phyloP scores from a whole-genome alignment of 495 filamentous ascomycete species.

The Thozetella sp. region DNA sequence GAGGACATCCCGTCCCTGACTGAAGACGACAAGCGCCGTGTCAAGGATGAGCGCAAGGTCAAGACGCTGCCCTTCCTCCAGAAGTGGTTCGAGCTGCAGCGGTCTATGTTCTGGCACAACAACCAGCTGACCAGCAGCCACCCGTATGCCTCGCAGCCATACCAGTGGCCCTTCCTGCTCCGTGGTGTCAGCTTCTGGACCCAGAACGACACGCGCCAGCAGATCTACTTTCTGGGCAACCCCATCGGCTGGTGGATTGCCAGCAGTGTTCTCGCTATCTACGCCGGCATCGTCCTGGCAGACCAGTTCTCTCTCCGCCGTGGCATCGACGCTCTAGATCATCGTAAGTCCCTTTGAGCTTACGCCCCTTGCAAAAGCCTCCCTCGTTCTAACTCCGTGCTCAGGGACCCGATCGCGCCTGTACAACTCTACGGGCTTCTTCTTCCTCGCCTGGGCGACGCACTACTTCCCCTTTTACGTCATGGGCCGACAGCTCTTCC shows the following conservation, averaged over 20 bases:
- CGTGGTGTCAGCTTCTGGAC: slow-evolving; percentile 99
- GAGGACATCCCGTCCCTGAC: slow-evolving; percentile 86
- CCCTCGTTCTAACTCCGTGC: slow-evolving; percentile 15
- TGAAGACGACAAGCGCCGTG: slow-evolving; percentile 65
- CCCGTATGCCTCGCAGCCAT: slow-evolving; percentile 92
- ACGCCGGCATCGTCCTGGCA: slow-evolving; percentile 87
- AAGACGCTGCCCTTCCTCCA: slow-evolving; percentile 85
- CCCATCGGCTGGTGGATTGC: slow-evolving; percentile 98
- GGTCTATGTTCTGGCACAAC: slow-evolving; percentile 99
- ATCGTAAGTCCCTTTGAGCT: slow-evolving; percentile 65
- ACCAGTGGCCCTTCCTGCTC: slow-evolving; percentile 96
- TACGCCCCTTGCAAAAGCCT: background rate
- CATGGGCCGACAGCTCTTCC: slow-evolving; percentile 96
- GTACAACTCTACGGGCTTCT: slow-evolving; percentile 98
- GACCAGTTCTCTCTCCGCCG: slow-evolving; percentile 92
- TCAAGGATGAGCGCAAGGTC: slow-evolving; percentile 71
- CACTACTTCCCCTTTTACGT: slow-evolving; percentile 98
- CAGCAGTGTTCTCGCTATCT: slow-evolving; percentile 88
- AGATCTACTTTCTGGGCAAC: slow-evolving; percentile 99
- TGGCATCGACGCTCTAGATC: slow-evolving; percentile 90
- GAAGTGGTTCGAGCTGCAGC: slow-evolving; percentile 96
- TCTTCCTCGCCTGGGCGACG: slow-evolving; percentile 96
- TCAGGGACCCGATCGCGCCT: slow-evolving; percentile 86
- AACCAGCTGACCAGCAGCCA: slow-evolving; percentile 96
- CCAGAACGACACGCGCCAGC: slow-evolving; percentile 90